Conservation (phyloP, 2,329 filamentous ascomycete species). For the Colletotrichum cordylinicola region DNA sequence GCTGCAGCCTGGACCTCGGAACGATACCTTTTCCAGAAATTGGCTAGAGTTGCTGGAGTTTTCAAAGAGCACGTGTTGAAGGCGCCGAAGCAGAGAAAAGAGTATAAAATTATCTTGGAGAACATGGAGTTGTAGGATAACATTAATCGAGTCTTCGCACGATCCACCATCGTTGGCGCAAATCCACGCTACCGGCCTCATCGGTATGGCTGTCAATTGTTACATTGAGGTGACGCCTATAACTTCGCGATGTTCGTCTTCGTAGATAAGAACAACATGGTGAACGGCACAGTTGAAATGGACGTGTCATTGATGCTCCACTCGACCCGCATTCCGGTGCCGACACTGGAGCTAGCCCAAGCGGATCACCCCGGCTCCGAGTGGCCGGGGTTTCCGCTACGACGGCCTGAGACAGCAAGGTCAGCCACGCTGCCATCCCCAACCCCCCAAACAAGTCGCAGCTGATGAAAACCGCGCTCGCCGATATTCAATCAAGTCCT, state of each 20-base stretch:
- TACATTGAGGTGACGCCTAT: background rate
- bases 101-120: slow-evolving; percentile 84
- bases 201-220: background rate
- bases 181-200: background rate
- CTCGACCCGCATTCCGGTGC: slow-evolving; percentile 9
- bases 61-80: slow-evolving; percentile 63
- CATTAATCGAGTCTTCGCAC: background rate
- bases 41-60: slow-evolving; percentile 73
- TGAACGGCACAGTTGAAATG: background rate
- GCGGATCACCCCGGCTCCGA: slow-evolving; percentile 7
- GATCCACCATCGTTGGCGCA: background rate
- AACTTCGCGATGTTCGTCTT: background rate
- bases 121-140: slow-evolving; percentile 50
- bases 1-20: slow-evolving; percentile 74
- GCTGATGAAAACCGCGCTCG: background rate
- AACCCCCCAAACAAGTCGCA: background rate
- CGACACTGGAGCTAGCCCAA: background rate
- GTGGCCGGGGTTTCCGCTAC: background rate
- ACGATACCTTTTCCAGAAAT: slow-evolving; percentile 68
- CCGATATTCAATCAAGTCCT: background rate
- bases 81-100: slow-evolving; percentile 78
- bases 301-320: slow-evolving; percentile 20
- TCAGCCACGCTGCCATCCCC: background rate
- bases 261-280: background rate
- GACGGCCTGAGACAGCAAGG: background rate